Conservation (phyloP, 306 rosid species). For the Pueraria montana region DNA sequence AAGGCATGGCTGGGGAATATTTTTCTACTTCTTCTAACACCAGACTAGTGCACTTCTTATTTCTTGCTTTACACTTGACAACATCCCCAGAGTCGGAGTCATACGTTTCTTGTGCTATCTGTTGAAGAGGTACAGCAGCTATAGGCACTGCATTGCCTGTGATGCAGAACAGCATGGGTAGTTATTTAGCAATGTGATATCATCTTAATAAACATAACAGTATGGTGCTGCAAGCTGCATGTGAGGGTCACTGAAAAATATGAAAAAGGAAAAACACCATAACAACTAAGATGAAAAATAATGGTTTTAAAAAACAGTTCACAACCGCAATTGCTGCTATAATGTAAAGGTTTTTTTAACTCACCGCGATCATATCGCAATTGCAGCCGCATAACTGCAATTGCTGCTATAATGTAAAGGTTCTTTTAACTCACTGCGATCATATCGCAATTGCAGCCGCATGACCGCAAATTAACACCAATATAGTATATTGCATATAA, state of each 20-base stretch:
- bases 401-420: neutral
- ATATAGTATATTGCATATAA: neutral
- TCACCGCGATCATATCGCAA: neutral
- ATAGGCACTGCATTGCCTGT: neutral
- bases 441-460: neutral
- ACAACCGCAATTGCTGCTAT: neutral
- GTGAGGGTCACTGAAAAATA: neutral
- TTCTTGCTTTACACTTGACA: conserved; percentile 71
- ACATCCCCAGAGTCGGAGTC: conserved; percentile 48
- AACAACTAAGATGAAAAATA: conserved; percentile 9
- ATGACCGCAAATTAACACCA: neutral
- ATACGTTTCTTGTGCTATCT: conserved; percentile 46
- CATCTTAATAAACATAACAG: neutral
- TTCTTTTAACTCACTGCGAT: neutral
- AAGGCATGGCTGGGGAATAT: conserved; percentile 58
- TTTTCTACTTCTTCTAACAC: conserved; percentile 52
- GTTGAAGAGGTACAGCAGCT: conserved; percentile 57
- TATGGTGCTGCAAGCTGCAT: neutral
- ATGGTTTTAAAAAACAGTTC: neutral
- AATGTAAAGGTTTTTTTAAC: neutral
- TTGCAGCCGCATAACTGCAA: neutral
- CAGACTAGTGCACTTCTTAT: conserved; percentile 67
- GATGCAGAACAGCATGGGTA: neutral
- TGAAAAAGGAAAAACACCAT: too few relatives aligned
- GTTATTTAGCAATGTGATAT: conserved; percentile 20